Evolutionary conservation across 441 rosid species (phyloP), one percentile per base, ranked within the genome.

Genomic region (Populus hybrid): DNA sequence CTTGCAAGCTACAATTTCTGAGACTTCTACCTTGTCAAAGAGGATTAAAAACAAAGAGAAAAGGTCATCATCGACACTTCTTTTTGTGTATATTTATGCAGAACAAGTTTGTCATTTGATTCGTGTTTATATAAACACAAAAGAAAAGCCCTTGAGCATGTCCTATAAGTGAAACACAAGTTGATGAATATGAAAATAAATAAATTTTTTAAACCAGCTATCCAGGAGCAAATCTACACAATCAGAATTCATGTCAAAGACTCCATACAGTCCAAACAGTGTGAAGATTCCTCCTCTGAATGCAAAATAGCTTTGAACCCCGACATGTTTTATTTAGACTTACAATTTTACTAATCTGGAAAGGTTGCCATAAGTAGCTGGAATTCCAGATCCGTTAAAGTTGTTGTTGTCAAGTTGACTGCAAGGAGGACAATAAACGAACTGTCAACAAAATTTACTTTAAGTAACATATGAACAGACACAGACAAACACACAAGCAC

Each of bases 401-500:
- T 93, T 87, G 85, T 95, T 95, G 84, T 93, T 93, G 86, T 93
- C 97, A 76, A 95, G 93, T 82, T 95, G 98, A 85, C 97, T 95
- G 97, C 88, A 85, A 59, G 40, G 76, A 78, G 33, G 56, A 45
- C 18, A 45, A 66, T 40, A 83, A 74, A 38, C 75, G 68, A 74
- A 68, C 28, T 45, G 70, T 40, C 45, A 74, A 82, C 29, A 20
- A 64, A 24, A 77, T 74, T 61, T 18, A 74, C 31, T 45, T 5
- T 14, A 45, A 74, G 67, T 63, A 21, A 63, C 67, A 63, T 23
- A 63, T 11, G 10, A 2, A n/a, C 20, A 59, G 64, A 59, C 23
- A 18, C 20, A 29, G 67, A 28, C 35, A 24, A 75, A 18, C 42
- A 38, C 42, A 45, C 18, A 35, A n/a, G 9, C 29, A 9, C n/a